Percentiles rank a stretch among this genome's conserved stretches.
phyloP scores from a whole-genome alignment of 179 eudicot species.

The Nepenthes alata region DNA sequence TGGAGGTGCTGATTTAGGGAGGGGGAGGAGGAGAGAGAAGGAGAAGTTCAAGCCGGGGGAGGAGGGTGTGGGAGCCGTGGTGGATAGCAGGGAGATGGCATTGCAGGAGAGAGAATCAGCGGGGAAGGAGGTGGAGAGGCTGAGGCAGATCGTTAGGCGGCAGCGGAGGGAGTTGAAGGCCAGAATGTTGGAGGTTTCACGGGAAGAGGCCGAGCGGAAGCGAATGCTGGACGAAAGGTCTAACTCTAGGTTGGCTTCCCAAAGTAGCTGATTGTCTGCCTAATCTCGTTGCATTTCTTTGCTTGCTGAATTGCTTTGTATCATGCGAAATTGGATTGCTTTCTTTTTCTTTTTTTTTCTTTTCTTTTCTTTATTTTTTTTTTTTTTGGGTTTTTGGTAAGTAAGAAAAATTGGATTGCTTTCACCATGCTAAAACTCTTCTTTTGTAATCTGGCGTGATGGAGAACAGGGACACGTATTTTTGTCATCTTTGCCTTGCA shows the following conservation, averaged over 20 bases:
- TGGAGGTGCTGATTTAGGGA: conserved; percentile 5
- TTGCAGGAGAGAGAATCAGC: conserved; percentile 73
- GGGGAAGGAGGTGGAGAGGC: conserved; percentile 90
- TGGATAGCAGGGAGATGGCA: conserved; percentile 44
- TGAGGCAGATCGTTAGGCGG: conserved; percentile 76
- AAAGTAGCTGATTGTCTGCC: not conserved
- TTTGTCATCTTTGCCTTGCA: too few species aligned
- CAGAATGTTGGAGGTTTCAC: conserved; percentile 78
- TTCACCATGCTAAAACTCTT: too few species aligned
- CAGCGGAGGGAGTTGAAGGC: conserved; percentile 82
- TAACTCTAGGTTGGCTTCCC: conserved; percentile 51
- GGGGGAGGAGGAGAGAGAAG: conserved; percentile 29
- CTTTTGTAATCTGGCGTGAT: too few species aligned
- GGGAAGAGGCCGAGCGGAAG: conserved; percentile 87
- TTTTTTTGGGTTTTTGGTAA: too few species aligned
- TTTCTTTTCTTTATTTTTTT: too few species aligned
- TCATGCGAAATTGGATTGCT: not conserved
- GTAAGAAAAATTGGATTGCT: too few species aligned
- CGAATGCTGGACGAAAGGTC: conserved; percentile 88
- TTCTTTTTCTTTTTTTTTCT: too few species aligned
- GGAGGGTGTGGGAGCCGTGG: conserved; percentile 9
- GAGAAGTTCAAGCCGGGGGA: conserved; percentile 11
- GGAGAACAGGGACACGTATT: too few species aligned
- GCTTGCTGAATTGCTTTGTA: not conserved
- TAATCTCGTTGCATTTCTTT: not conserved